Base-by-base conservation (phyloP, 2,329 filamentous ascomycete species). In the Pseudonectria buxi region DNA sequence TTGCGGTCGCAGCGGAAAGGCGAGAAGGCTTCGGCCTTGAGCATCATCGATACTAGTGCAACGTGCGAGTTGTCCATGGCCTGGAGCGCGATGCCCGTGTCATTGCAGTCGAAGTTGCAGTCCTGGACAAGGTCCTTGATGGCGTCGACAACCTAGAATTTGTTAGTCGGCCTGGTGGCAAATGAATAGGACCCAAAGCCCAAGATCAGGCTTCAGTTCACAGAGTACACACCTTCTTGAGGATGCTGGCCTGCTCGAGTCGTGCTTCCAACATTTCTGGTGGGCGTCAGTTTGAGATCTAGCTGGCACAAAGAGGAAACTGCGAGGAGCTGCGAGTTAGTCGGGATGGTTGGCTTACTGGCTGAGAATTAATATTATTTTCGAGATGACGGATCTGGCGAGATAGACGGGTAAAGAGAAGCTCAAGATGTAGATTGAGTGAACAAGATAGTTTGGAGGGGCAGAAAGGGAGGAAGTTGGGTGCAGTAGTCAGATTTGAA, bases 41-140 rank as follows among this genome's bases (percentile, higher is more conserved):
- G 84, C 75, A 94, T 81, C 92, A 98, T 98, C 49, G 92, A 95
- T 35, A 98, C 92, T 36, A 98, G 86, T 44, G 92, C 92, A 55
- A 98, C 92, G 69, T 98, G 92, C 33, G 89, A 96, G 78, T 96
- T 98, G 74, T 98, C 92, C 94, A 98, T 98, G 58, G 92, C 92
- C 69, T 98, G 92, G 37, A 98, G 85, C 33, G 90, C 89, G 58
- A 98, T 92, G 45, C 92, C 92, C 36, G 87, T 90, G 75, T 98
- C 94, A 83, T 96, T 98, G 83, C 94, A 98, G 76, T 98, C 92
- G 71, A 98, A 98, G 71, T 98, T 98, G 81, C 92, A 98, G 71
- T 98, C 92, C 68, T 96, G 92, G 35, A 98, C 92, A 33, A 98
- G 81, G 58, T 98, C 92, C 69, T 95, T 96, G 81, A 98, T 95